Percentiles rank a stretch among this genome's conserved stretches.
Evolutionary conservation across 164 flowering plant genomes (phyloP).

Genomic region (Nymphaea colorata): DNA sequence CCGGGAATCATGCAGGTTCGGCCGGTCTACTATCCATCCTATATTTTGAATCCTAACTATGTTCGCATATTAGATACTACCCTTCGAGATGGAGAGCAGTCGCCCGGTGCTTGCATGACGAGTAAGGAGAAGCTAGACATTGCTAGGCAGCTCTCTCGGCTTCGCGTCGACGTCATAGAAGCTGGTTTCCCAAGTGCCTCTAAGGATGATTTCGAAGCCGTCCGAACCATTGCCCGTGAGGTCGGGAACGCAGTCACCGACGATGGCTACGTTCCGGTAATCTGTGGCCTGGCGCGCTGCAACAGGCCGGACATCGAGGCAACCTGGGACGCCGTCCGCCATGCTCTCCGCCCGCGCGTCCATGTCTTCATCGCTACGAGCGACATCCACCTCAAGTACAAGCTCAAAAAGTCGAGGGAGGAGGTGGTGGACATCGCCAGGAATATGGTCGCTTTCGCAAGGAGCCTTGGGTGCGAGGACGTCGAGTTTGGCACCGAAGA

Average conservation of each 20-base stretch:
- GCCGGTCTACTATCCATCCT: slow-evolving; percentile 66
- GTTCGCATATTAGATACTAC: slow-evolving; percentile 96
- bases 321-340: slow-evolving; percentile 89
- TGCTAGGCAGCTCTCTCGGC: slow-evolving; percentile 76
- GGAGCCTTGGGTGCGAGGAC: slow-evolving; percentile 85
- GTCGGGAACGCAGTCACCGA: slow-evolving; percentile 54
- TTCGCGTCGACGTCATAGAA: slow-evolving; percentile 90
- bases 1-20: slow-evolving; percentile 10
- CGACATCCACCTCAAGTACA: slow-evolving; percentile 74
- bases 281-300: slow-evolving; percentile 87
- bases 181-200: slow-evolving; percentile 96
- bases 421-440: slow-evolving; percentile 72
- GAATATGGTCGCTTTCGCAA: slow-evolving; percentile 71
- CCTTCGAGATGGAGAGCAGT: slow-evolving; percentile 96
- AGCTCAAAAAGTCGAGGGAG: slow-evolving; percentile 65
- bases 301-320: slow-evolving; percentile 62
- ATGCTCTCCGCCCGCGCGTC: slow-evolving; percentile 69
- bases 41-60: slow-evolving; percentile 64
- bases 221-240: slow-evolving; percentile 53
- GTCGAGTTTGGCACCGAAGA: slow-evolving; percentile 98
- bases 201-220: slow-evolving; percentile 73
- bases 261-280: slow-evolving; percentile 78
- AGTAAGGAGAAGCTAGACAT: slow-evolving; percentile 80
- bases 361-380: slow-evolving; percentile 96
- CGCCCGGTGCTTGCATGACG: slow-evolving; percentile 96